These are phyloP conservation scores for Bryum argenteum DNA, from an alignment of 225 moss, liverwort and hornwort genomes.

Conservation along the genomic window DNA sequence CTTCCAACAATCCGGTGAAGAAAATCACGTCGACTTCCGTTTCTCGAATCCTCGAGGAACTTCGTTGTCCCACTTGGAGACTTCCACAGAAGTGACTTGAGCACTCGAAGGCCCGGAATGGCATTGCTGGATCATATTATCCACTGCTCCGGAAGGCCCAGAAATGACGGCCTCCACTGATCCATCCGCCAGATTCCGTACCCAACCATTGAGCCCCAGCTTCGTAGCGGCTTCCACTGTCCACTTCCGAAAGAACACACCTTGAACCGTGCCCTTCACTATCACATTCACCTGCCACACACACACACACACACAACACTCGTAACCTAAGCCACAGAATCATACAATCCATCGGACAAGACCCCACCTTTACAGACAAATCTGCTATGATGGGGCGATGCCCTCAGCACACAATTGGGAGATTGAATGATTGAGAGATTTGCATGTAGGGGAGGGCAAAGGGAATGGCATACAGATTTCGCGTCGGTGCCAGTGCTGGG, in stretches of 20 bases:
- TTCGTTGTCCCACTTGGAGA: constrained; percentile 41
- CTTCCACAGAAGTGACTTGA: constrained; percentile 43
- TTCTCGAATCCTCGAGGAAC: constrained; percentile 58
- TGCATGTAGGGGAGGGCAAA: not conserved
- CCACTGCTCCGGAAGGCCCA: constrained; percentile 34
- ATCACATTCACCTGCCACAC: constrained; percentile 45
- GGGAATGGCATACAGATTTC: constrained; percentile 30
- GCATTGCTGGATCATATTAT: constrained; percentile 51
- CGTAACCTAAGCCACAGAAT: not conserved
- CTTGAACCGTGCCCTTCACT: constrained; percentile 55
- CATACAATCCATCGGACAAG: not conserved
- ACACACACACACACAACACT: not conserved
- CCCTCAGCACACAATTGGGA: no score
- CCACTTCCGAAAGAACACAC: constrained; percentile 59
- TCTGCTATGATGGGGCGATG: no score
- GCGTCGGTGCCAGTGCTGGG: constrained; percentile 18
- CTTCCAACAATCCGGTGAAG: no score
- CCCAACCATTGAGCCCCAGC: constrained; percentile 52
- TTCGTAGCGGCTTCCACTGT: constrained; percentile 45
- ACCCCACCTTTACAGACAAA: no score
- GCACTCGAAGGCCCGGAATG: constrained; percentile 46
- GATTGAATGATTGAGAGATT: not conserved
- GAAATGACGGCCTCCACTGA: constrained; percentile 61
- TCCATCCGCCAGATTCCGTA: constrained; percentile 52
- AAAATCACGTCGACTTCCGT: not conserved